Conservation (phyloP, 2,329 filamentous ascomycete genomes). For the Elsinoe perseae region DNA sequence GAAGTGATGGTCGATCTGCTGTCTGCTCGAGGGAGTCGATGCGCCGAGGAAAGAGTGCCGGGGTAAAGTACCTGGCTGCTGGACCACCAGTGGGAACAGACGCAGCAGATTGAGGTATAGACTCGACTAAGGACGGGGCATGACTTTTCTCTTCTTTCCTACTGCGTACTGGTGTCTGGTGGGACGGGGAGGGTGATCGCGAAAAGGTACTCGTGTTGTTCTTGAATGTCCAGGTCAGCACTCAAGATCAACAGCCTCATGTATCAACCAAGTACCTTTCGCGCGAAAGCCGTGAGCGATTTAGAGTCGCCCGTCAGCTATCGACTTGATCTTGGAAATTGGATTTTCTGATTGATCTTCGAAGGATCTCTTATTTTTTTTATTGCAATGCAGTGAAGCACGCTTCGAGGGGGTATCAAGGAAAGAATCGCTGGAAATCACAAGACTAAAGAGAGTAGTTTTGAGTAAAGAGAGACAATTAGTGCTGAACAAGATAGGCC, state of each 20-base stretch:
- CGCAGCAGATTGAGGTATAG: neutral
- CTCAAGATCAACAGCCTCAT: neutral
- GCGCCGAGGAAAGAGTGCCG: slow-evolving; percentile 12
- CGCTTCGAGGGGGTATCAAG: slow-evolving; percentile 10
- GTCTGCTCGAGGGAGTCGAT: slow-evolving; percentile 7
- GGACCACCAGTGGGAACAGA: slow-evolving; percentile 4
- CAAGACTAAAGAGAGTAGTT: slow-evolving; percentile 8
- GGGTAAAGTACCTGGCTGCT: slow-evolving; percentile 11
- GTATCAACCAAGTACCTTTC: neutral
- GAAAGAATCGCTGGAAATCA: slow-evolving; percentile 7
- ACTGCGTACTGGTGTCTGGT: slow-evolving; percentile 11
- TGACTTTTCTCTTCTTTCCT: slow-evolving; percentile 2
- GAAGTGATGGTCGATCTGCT: neutral
- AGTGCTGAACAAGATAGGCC: neutral
- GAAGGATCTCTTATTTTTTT: neutral
- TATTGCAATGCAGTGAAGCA: slow-evolving; percentile 11
- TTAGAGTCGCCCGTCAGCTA: slow-evolving; percentile 16
- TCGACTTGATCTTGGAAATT: slow-evolving; percentile 8
- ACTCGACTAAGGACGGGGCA: neutral
- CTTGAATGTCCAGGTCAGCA: neutral
- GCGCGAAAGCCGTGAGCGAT: slow-evolving; percentile 18
- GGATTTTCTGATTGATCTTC: neutral
- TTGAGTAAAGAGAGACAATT: slow-evolving; percentile 9
- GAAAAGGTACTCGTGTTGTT: slow-evolving; percentile 11
- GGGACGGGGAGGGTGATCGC: slow-evolving; percentile 3